Percentiles rank a stretch among this genome's conserved stretches.
Evolutionary conservation across 192 early-diverging fungal genomes (phyloP).

Genomic region (Coemansia erecta): DNA sequence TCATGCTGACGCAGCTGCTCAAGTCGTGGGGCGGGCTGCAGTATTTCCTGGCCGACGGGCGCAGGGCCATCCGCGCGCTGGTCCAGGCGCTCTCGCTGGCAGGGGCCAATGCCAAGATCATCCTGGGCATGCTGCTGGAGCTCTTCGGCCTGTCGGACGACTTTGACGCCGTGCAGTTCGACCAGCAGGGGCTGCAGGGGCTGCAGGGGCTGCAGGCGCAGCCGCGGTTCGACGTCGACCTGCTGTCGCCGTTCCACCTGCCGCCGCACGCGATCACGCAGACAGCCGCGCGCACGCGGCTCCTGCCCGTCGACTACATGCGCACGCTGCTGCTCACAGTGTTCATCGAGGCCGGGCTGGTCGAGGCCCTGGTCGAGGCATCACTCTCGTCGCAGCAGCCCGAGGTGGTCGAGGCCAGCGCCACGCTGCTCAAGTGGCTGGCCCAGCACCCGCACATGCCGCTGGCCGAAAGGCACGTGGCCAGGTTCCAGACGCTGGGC

Average conservation of each 20-base stretch:
- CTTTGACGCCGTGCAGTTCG: conserved; percentile 50
- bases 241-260: conserved; percentile 40
- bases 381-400: conserved; percentile 25
- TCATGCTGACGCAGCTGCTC: conserved; percentile 50
- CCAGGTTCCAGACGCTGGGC: conserved; percentile 38
- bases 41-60: conserved; percentile 49
- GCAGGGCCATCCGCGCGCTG: conserved; percentile 29
- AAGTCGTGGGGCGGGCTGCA: conserved; percentile 57
- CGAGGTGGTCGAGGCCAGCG: conserved; percentile 47
- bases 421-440: conserved; percentile 52
- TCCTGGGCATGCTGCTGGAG: conserved; percentile 53
- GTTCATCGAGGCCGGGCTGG: conserved; percentile 54
- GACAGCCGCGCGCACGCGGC: conserved; percentile 26
- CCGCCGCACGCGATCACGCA: conserved; percentile 35
- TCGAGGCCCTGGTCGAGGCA: conserved; percentile 43
- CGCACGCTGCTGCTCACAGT: conserved; percentile 52
- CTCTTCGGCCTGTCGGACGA: conserved; percentile 50
- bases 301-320: conserved; percentile 46
- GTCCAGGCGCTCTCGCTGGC: conserved; percentile 39
- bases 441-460: conserved; percentile 49
- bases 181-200: too few relatives aligned
- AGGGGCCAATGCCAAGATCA: conserved; percentile 37
- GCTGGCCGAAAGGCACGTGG: conserved; percentile 37
- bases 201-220: too few relatives aligned
- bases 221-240: conserved; percentile 47